Evolutionary conservation across 768 basidiomycete genomes (phyloP).

Genomic region (Melanogaster broomeanus): DNA sequence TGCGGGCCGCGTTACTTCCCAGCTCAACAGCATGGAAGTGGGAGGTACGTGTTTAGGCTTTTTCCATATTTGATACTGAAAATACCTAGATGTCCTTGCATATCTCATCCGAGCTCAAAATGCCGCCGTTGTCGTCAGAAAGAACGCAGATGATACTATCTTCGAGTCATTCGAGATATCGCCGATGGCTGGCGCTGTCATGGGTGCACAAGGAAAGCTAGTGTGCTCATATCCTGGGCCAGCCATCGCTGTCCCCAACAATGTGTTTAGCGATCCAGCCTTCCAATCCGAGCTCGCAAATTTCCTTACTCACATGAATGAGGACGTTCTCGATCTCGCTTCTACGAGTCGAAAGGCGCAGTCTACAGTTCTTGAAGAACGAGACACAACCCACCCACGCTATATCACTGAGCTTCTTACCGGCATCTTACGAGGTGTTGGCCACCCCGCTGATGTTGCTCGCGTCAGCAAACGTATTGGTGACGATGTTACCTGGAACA

Average conservation of each 20-base stretch:
- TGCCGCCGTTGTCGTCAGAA: conserved; percentile 41
- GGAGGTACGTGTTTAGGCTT: neutral
- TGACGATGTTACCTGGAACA: conserved; percentile 48
- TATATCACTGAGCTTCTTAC: conserved; percentile 52
- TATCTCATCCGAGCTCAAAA: conserved; percentile 44
- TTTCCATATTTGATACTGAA: neutral
- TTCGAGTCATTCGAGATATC: conserved; percentile 47
- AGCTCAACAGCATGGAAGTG: neutral
- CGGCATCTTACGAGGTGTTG: conserved; percentile 45
- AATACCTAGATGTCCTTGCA: conserved; percentile 33
- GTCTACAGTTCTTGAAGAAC: conserved; percentile 34
- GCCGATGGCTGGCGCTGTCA: conserved; percentile 29
- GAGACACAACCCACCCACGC: conserved; percentile 44
- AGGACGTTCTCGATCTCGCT: conserved; percentile 35
- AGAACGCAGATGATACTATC: conserved; percentile 17
- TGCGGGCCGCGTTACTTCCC: neutral
- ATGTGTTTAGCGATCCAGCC: conserved; percentile 21
- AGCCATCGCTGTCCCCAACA: conserved; percentile 34
- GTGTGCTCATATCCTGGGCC: conserved; percentile 43
- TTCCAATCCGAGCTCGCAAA: conserved; percentile 38
- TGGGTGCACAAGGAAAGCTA: conserved; percentile 37
- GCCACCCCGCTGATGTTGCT: conserved; percentile 27
- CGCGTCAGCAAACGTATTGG: conserved; percentile 44
- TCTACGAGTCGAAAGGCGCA: conserved; percentile 41
- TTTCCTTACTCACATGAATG: conserved; percentile 39